Percentiles rank a stretch among this genome's conserved stretches.
phyloP scores from a whole-genome alignment of 441 rosid species.

The Capsella rubella region DNA sequence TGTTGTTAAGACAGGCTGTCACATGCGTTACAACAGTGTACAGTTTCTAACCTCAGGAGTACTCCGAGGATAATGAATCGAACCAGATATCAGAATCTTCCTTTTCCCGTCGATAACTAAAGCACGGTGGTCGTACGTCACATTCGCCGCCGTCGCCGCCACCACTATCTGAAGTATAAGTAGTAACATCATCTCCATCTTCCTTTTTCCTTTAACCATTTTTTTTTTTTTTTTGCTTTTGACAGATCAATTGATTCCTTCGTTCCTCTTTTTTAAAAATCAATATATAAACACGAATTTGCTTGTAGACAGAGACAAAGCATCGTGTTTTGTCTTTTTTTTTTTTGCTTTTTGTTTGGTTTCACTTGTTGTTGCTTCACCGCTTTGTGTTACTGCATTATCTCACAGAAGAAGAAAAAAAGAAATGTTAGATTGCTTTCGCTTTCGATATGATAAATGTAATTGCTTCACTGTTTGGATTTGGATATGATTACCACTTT shows the following conservation, averaged over 20 bases:
- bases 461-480: neutral
- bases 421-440: slow-evolving; percentile 5
- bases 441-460: neutral
- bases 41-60: slow-evolving; percentile 62
- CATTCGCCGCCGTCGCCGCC: slow-evolving; percentile 58
- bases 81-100: slow-evolving; percentile 81
- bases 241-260: neutral
- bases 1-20: neutral
- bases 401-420: slow-evolving; percentile 1
- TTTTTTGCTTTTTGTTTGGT: neutral
- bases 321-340: neutral
- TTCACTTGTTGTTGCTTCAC: slow-evolving; percentile 41
- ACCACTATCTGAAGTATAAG: slow-evolving; percentile 28
- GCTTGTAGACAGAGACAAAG: slow-evolving; percentile 34
- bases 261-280: neutral
- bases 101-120: slow-evolving; percentile 79
- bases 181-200: slow-evolving; percentile 31
- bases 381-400: slow-evolving; percentile 45
- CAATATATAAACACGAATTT: slow-evolving; percentile 21
- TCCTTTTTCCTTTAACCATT: slow-evolving; percentile 34
- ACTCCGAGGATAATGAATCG: slow-evolving; percentile 97
- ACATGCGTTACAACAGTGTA: slow-evolving; percentile 22
- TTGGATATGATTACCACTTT: slow-evolving; percentile 2
- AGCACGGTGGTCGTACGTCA: slow-evolving; percentile 84
- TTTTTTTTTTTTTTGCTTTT: slow-evolving; percentile 5